A percentile compares a stretch with the other conserved stretches of the same genome.
Conservation (phyloP, 179 eudicot species). For the Amaranthus tricolor region DNA sequence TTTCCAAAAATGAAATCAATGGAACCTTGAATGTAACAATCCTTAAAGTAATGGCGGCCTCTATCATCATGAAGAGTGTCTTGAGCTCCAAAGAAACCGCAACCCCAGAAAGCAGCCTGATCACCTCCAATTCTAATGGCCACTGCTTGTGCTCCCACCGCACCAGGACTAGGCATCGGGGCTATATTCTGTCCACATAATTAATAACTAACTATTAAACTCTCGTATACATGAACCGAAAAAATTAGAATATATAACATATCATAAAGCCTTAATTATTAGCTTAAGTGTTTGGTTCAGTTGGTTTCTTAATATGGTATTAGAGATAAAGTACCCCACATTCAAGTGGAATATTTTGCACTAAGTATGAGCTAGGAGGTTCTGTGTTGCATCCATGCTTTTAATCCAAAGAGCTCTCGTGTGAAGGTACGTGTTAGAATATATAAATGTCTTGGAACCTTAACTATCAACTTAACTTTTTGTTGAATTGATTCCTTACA, state of each 20-base stretch:
- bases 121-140: slow-evolving; percentile 79
- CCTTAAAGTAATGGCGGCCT: slow-evolving; percentile 91
- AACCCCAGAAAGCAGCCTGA: slow-evolving; percentile 84
- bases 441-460: no score
- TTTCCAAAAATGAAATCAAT: slow-evolving; percentile 89
- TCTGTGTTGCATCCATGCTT: no score
- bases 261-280: no score
- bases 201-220: neutral
- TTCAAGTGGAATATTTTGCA: no score
- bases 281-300: no score
- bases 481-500: no score
- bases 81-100: slow-evolving; percentile 94
- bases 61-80: slow-evolving; percentile 91
- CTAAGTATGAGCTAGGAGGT: no score
- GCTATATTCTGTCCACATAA: slow-evolving; percentile 61
- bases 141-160: slow-evolving; percentile 86
- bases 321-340: no score
- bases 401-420: no score
- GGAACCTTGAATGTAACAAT: slow-evolving; percentile 87
- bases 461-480: no score
- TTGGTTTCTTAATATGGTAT: no score
- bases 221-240: neutral
- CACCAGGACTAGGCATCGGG: slow-evolving; percentile 81
- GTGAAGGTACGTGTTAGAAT: no score
- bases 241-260: neutral